Conservation (phyloP, 169 alveolate species). For the Prorocentrum cordatum region DNA sequence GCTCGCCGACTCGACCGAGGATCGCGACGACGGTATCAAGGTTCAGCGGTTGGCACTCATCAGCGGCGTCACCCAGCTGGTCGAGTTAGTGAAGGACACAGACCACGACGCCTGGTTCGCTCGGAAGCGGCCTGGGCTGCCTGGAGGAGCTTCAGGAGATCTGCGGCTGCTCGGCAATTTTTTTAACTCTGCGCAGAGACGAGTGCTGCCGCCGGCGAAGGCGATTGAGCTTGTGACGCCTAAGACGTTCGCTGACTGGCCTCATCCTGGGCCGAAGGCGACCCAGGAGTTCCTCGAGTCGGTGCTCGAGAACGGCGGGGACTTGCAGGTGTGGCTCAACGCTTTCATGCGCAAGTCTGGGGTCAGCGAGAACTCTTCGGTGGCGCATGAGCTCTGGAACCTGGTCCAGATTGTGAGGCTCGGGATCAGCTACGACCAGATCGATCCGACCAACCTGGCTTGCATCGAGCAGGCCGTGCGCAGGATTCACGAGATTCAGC, state of each 20-base stretch:
- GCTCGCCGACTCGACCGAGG: no score
- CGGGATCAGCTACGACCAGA: conserved; percentile 2
- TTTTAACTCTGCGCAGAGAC: no score
- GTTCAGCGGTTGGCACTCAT: no score
- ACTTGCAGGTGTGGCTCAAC: neutral
- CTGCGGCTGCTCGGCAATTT: no score
- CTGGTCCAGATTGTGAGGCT: neutral
- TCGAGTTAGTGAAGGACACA: no score
- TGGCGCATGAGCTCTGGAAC: neutral
- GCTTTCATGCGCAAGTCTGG: neutral
- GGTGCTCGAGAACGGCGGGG: conserved; percentile 6
- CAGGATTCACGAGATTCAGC: neutral
- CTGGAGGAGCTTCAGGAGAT: no score
- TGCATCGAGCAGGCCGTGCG: neutral
- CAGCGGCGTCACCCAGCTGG: no score
- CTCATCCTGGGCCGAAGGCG: conserved; percentile 18
- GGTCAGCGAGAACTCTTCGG: neutral
- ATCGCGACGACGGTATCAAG: no score
- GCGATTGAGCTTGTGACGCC: no score
- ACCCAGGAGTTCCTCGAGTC: neutral
- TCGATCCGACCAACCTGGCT: neutral
- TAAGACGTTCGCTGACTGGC: neutral
- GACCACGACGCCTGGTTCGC: no score
- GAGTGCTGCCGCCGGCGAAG: no score
- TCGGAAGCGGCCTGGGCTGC: no score